A percentile compares a stretch with the other conserved stretches of the same genome.
phyloP scores from a whole-genome alignment of 495 filamentous ascomycete species.

The Glutinoglossum americanum region DNA sequence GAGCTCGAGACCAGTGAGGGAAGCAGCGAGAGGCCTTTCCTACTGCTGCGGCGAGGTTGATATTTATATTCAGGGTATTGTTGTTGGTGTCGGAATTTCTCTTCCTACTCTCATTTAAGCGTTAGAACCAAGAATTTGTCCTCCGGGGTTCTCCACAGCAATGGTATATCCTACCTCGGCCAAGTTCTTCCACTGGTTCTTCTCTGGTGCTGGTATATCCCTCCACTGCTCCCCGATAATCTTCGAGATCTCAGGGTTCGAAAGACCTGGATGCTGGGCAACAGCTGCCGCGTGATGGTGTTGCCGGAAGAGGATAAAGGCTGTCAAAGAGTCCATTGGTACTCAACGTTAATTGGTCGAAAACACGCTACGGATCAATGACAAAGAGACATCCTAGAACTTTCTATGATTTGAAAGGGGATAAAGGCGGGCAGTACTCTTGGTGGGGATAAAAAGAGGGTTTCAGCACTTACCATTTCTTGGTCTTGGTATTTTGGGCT shows the following conservation, averaged over 20 bases:
- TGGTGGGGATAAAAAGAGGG: conserved; percentile 7
- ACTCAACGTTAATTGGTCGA: neutral
- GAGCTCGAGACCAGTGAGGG: conserved; percentile 19
- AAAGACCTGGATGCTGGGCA: conserved; percentile 61
- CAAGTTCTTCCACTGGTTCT: conserved; percentile 70
- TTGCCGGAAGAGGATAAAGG: conserved; percentile 94
- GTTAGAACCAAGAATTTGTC: neutral
- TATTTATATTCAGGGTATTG: conserved; percentile 91
- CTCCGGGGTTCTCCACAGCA: neutral
- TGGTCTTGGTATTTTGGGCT: conserved; percentile 81
- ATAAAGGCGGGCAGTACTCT: conserved; percentile 1
- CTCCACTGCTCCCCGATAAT: conserved; percentile 92
- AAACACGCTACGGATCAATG: neutral
- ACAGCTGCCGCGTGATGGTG: conserved; percentile 72
- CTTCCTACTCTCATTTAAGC: conserved; percentile 32
- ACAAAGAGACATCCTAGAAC: neutral
- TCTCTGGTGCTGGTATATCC: conserved; percentile 46
- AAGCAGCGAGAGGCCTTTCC: conserved; percentile 11
- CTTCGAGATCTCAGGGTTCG: conserved; percentile 96
- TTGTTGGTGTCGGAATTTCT: conserved; percentile 73
- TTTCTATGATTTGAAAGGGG: neutral
- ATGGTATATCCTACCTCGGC: conserved; percentile 40
- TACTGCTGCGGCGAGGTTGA: conserved; percentile 62
- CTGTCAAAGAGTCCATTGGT: conserved; percentile 24
- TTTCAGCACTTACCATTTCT: conserved; percentile 60